phyloP scores from a whole-genome alignment of 345 rosid genomes.

The Euphorbia lathyris region DNA sequence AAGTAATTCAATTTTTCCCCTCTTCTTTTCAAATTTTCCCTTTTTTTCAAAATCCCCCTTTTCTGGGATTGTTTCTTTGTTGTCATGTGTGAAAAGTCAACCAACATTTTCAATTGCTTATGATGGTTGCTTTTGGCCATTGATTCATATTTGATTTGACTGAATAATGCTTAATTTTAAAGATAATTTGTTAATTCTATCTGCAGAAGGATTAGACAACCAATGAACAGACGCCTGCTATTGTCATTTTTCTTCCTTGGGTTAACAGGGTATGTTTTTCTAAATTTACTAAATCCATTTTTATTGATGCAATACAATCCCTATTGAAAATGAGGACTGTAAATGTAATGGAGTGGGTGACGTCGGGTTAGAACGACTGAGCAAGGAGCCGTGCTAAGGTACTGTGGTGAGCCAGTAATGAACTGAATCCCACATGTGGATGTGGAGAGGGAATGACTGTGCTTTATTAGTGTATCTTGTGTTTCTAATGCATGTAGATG shows the following conservation, averaged over 20 bases:
- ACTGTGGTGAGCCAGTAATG: too few relatives aligned
- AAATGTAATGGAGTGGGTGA: too few relatives aligned
- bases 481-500: too few relatives aligned
- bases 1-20: constrained; percentile 36
- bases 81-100: not conserved
- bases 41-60: too few relatives aligned
- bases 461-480: too few relatives aligned
- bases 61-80: not conserved
- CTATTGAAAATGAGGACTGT: not conserved
- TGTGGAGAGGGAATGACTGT: too few relatives aligned
- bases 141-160: not conserved
- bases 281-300: not conserved
- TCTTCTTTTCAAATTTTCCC: not conserved
- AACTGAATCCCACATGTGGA: too few relatives aligned
- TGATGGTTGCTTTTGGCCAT: not conserved
- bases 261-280: constrained; percentile 65
- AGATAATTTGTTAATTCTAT: not conserved
- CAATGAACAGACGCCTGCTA: constrained; percentile 62
- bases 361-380: too few relatives aligned
- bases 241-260: constrained; percentile 85
- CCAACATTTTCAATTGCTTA: not conserved
- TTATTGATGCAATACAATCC: constrained; percentile 13
- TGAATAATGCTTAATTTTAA: not conserved
- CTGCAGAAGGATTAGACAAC: constrained; percentile 71
- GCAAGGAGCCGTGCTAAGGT: too few relatives aligned